Conservation (phyloP, 768 basidiomycete genomes). For the Leccinum subgranulosum region DNA sequence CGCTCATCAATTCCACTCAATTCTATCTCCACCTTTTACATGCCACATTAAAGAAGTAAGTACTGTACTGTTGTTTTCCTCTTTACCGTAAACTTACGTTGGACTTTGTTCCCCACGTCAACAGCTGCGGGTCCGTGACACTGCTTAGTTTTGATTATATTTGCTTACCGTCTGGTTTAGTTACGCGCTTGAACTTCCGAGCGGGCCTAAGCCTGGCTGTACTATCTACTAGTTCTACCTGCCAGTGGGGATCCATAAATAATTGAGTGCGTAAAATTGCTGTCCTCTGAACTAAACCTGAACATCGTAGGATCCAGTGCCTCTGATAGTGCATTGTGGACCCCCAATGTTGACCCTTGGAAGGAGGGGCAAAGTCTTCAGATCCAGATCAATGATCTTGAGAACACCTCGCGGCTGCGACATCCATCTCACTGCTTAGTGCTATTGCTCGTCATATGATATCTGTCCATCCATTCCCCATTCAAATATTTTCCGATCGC, state of each 20-base stretch:
- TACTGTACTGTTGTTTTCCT: background rate
- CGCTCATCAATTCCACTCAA: background rate
- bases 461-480: slow-evolving; percentile 60
- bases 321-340: slow-evolving; percentile 35
- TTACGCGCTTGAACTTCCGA: too few relatives aligned
- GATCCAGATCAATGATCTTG: background rate
- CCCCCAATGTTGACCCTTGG: slow-evolving; percentile 33
- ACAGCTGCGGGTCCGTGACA: background rate
- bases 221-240: slow-evolving; percentile 35
- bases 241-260: slow-evolving; percentile 48
- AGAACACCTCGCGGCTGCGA: slow-evolving; percentile 44
- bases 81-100: background rate
- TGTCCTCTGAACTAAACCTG: slow-evolving; percentile 40
- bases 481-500: background rate
- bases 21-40: background rate
- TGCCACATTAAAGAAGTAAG: background rate
- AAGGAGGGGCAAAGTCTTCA: background rate
- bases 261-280: slow-evolving; percentile 41
- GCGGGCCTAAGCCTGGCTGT: slow-evolving; percentile 29
- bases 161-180: background rate
- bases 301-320: slow-evolving; percentile 33
- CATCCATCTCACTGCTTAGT: slow-evolving; percentile 90
- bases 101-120: background rate
- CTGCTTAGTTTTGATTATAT: background rate
- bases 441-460: slow-evolving; percentile 70